These are phyloP conservation scores for Acorus gramineus DNA, from an alignment of 106 monocot species.

Conservation along the genomic window DNA sequence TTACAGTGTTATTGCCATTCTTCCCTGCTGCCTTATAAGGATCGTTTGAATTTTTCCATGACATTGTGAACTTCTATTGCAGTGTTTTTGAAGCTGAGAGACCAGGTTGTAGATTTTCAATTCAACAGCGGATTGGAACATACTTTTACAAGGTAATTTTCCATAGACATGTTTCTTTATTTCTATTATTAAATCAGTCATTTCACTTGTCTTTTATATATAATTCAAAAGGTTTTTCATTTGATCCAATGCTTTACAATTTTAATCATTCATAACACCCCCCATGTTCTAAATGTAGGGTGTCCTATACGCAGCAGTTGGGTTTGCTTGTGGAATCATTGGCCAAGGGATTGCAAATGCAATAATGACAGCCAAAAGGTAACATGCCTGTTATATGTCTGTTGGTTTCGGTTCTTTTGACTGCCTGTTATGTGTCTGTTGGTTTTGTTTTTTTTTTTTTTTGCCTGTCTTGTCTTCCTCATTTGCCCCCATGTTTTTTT, in stretches of 20 bases:
- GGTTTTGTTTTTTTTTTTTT: too few species aligned
- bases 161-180: neutral
- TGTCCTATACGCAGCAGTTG: constrained; percentile 61
- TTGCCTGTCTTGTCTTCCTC: too few species aligned
- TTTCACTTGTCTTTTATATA: neutral
- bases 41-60: too few species aligned
- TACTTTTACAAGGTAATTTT: constrained; percentile 72
- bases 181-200: neutral
- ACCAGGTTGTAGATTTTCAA: constrained; percentile 71
- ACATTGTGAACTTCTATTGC: neutral
- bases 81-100: constrained; percentile 97
- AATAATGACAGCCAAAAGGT: constrained; percentile 87
- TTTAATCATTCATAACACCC: neutral
- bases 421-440: neutral
- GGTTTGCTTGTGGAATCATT: constrained; percentile 73
- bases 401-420: neutral
- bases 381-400: neutral
- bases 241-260: neutral
- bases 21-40: too few species aligned
- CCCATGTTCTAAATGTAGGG: constrained; percentile 33
- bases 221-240: neutral
- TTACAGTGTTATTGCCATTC: too few species aligned
- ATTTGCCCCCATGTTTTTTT: too few species aligned
- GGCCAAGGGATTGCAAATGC: constrained; percentile 95
- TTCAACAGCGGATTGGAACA: constrained; percentile 63